Evolutionary conservation across 805 yeast genomes (phyloP).

Genomic region (Torulaspora indica): DNA sequence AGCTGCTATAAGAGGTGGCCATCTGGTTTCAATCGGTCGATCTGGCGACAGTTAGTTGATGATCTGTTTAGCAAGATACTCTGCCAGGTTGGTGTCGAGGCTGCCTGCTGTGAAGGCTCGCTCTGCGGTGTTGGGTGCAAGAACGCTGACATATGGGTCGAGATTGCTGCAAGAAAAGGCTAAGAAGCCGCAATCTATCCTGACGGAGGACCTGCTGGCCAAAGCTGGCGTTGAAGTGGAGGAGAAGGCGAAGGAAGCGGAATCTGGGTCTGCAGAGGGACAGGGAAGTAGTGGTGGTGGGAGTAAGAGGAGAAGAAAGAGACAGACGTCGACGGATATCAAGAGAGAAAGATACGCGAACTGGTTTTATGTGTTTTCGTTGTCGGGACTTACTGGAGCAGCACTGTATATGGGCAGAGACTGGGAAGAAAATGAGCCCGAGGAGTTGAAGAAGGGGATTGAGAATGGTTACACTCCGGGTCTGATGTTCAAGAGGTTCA

Average conservation of each 20-base stretch:
- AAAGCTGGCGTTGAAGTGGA: constrained; percentile 76
- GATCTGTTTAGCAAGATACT: constrained; percentile 5
- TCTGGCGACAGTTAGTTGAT: neutral
- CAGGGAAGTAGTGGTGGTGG: constrained; percentile 15
- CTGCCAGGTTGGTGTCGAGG: constrained; percentile 5
- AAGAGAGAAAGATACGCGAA: constrained; percentile 81
- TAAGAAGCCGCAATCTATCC: constrained; percentile 45
- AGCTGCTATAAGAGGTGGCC: neutral
- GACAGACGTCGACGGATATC: constrained; percentile 68
- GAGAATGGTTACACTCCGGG: constrained; percentile 64
- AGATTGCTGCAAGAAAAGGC: constrained; percentile 13
- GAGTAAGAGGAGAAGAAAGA: constrained; percentile 43
- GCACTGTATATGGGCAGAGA: constrained; percentile 72
- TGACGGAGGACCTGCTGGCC: constrained; percentile 76
- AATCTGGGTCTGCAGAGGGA: constrained; percentile 15
- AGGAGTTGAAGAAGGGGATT: constrained; percentile 49
- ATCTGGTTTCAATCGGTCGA: no score
- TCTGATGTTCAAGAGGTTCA: constrained; percentile 63
- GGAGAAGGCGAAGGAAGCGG: constrained; percentile 23
- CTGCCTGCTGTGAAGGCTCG: neutral
- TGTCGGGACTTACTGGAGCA: constrained; percentile 46
- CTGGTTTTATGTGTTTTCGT: constrained; percentile 57
- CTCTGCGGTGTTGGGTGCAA: constrained; percentile 1
- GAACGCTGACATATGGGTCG: constrained; percentile 3
- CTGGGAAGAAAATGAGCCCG: constrained; percentile 76